phyloP scores from a whole-genome alignment of 352 stramenopile species.

The Globisporangium heterothallicum region DNA sequence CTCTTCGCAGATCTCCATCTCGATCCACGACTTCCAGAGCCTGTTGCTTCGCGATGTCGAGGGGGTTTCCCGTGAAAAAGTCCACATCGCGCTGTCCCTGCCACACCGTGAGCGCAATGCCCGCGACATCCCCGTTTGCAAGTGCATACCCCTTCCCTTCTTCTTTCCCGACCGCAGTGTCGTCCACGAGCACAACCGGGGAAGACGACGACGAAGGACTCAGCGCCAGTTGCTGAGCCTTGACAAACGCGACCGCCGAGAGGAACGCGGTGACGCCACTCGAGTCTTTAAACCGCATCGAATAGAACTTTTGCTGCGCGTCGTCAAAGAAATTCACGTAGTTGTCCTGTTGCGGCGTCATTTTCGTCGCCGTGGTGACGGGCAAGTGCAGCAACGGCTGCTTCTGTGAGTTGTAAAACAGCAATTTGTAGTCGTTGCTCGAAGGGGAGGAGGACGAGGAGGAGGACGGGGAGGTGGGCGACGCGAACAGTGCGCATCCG shows the following conservation, averaged over 20 bases:
- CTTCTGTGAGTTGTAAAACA: slow-evolving; percentile 74
- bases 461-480: no score
- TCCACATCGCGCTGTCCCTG: slow-evolving; percentile 16
- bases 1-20: slow-evolving; percentile 35
- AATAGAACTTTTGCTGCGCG: slow-evolving; percentile 48
- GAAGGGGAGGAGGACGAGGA: background rate
- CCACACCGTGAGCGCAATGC: slow-evolving; percentile 49
- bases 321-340: slow-evolving; percentile 69
- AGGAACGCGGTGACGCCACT: slow-evolving; percentile 35
- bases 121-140: slow-evolving; percentile 37
- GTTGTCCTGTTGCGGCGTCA: slow-evolving; percentile 58
- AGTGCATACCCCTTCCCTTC: slow-evolving; percentile 27
- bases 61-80: slow-evolving; percentile 55
- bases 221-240: slow-evolving; percentile 41
- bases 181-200: slow-evolving; percentile 30
- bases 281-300: slow-evolving; percentile 71
- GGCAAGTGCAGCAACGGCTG: slow-evolving; percentile 44
- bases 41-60: slow-evolving; percentile 34
- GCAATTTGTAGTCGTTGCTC: slow-evolving; percentile 29
- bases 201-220: background rate
- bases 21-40: slow-evolving; percentile 18
- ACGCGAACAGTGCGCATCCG: slow-evolving; percentile 50
- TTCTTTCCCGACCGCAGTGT: slow-evolving; percentile 40
- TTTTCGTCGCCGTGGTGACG: slow-evolving; percentile 21
- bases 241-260: slow-evolving; percentile 37